Base-by-base conservation (phyloP, 2,329 filamentous ascomycete species). In the Aschersonia sp. region DNA sequence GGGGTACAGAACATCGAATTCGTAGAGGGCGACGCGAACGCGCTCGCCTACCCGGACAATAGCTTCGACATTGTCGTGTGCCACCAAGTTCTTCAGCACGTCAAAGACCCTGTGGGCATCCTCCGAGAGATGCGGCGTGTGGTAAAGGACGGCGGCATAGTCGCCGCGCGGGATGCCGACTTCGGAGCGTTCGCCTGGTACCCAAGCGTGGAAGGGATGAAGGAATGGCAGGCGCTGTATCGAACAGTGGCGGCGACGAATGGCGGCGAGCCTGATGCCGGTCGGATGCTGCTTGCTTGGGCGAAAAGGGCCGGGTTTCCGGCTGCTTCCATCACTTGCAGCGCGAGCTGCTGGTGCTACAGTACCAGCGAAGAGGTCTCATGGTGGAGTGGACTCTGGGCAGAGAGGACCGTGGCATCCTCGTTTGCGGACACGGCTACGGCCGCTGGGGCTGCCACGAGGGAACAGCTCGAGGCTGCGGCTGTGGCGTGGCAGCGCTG, bases 101-200 rank as follows among this genome's bases (percentile, higher is more conserved):
- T 71, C 20, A 55, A 59, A 3, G 57, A 61, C 31, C 60, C 59
- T 4, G 59, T 64, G 2, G 41, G 49, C 0, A 60, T 65, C 9
- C 46, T 69, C 29, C n/a, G 43, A 2, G 67, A 70, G 54, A 67
- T 69, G 59, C 58, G 61, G 3, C 59, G 69, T 0, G 63, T 71
- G 0, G 55, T 66, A 6, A 67, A 61, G 53, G 59, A 62, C 0
- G 67, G 67, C 2, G 69, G 68, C 29, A 51, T 71, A 10, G 55
- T 70, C 0, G 68, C 56, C 5, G 53, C 53, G 5, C 65, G 58
- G 35, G 55, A 57, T 45, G 51, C 55, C 4, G 58, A 57, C 44
- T 50, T 35, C 5, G 46, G 48, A 4, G 43, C 50, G 12, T 53
- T 56, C 40, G 29, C 52, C 3, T 60, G 56, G 53, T 56, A 58